A percentile compares a stretch with the other conserved stretches of the same genome.
Evolutionary conservation across 176 grass and related monocot species (phyloP).

Genomic region (Phoenix roebelenii): DNA sequence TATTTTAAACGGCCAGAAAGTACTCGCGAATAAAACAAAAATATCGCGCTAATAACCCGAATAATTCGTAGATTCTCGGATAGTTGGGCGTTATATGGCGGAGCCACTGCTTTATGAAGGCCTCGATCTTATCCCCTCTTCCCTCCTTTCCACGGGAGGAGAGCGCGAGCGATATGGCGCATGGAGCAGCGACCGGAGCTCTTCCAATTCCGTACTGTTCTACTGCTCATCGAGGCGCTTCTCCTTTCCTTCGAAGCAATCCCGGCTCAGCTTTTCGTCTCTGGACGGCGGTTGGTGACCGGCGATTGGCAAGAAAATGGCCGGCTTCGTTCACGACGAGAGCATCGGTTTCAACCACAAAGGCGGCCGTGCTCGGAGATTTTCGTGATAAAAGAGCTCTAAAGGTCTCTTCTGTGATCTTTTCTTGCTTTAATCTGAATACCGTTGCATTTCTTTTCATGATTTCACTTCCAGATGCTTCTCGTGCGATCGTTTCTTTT

Average conservation of each 20-base stretch:
- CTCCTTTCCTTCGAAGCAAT: not conserved
- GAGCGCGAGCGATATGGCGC: not conserved
- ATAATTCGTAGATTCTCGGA: too few species aligned
- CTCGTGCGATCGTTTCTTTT: not conserved
- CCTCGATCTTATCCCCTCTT: too few species aligned
- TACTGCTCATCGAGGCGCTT: not conserved
- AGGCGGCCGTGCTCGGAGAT: slow-evolving; percentile 48
- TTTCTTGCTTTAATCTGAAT: not conserved
- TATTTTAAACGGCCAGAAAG: too few species aligned
- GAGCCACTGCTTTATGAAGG: too few species aligned
- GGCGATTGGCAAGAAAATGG: slow-evolving; percentile 4
- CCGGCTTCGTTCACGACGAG: slow-evolving; percentile 39
- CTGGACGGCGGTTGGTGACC: slow-evolving; percentile 2
- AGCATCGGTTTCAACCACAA: slow-evolving; percentile 39
- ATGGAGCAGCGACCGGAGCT: not conserved
- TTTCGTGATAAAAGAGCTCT: slow-evolving; percentile 62
- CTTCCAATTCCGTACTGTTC: not conserved
- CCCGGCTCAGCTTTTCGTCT: slow-evolving; percentile 15
- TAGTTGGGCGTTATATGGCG: too few species aligned
- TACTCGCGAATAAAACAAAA: too few species aligned
- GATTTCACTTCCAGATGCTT: slow-evolving; percentile 2
- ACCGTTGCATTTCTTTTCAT: not conserved
- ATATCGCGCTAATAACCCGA: too few species aligned
- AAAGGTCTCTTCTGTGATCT: slow-evolving; percentile 40
- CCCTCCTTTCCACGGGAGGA: too few species aligned